These are phyloP conservation scores for Entophlyctis luteolus DNA, from an alignment of 192 early-diverging fungal genomes.

Conservation along the genomic window DNA sequence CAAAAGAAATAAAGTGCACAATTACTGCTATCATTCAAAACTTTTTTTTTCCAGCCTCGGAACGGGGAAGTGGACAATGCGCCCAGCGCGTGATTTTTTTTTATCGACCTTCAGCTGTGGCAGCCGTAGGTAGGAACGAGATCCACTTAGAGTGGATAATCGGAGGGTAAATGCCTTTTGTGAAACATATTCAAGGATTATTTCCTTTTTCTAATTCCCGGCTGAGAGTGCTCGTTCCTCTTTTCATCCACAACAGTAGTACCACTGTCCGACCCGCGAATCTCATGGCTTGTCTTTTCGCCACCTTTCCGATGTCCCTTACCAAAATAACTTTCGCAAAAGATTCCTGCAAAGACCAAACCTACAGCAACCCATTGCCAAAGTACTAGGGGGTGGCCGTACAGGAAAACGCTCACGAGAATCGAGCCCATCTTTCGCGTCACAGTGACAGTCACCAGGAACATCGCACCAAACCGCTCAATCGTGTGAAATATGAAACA, in stretches of 20 bases:
- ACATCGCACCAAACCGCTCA: slow-evolving; percentile 81
- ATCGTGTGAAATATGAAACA: slow-evolving; percentile 97
- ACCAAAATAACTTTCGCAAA: slow-evolving; percentile 30
- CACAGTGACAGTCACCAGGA: slow-evolving; percentile 65
- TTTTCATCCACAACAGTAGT: not conserved
- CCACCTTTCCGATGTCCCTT: slow-evolving; percentile 20
- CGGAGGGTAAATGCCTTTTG: too few relatives aligned
- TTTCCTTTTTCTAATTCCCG: too few relatives aligned
- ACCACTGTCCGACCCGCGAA: too few relatives aligned
- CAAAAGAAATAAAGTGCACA: not conserved
- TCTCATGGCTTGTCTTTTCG: not conserved
- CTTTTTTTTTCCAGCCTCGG: too few relatives aligned
- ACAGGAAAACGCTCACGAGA: slow-evolving; percentile 85
- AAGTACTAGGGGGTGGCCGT: slow-evolving; percentile 68
- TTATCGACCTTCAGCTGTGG: not conserved
- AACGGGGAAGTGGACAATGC: too few relatives aligned
- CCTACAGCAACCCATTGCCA: slow-evolving; percentile 84
- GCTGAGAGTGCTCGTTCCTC: too few relatives aligned
- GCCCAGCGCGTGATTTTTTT: too few relatives aligned
- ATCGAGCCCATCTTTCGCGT: slow-evolving; percentile 96
- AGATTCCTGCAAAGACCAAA: slow-evolving; percentile 79
- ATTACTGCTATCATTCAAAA: too few relatives aligned
- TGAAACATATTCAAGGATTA: too few relatives aligned
- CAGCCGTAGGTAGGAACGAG: too few relatives aligned
- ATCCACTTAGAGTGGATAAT: too few relatives aligned